Conservation (phyloP, 169 alveolate genomes). For the Babesia ovata region DNA sequence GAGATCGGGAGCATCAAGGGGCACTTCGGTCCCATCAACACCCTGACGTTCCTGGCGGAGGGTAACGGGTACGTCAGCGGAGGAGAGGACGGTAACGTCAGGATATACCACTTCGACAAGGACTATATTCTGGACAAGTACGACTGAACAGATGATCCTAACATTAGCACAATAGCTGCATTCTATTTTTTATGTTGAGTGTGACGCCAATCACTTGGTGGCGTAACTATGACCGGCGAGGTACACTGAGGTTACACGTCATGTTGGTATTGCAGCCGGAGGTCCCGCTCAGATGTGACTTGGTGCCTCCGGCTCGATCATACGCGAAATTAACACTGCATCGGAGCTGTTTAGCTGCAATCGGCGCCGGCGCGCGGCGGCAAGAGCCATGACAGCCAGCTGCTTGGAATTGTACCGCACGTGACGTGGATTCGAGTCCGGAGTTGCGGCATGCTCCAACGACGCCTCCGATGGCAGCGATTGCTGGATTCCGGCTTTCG, state of each 20-base stretch:
- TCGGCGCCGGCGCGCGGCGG: background rate
- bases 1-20: conserved; percentile 93
- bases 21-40: conserved; percentile 94
- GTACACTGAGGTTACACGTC: too few species aligned
- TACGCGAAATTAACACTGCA: background rate
- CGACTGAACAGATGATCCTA: conserved; percentile 25
- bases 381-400: conserved; percentile 14
- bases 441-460: background rate
- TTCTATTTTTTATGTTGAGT: too few species aligned
- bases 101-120: conserved; percentile 90
- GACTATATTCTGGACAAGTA: conserved; percentile 86
- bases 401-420: background rate
- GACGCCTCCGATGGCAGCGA: background rate
- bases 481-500: background rate
- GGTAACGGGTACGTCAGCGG: conserved; percentile 93
- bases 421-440: background rate
- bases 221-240: too few species aligned
- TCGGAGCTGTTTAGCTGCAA: conserved; percentile 4
- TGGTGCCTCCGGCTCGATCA: background rate
- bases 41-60: conserved; percentile 89
- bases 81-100: conserved; percentile 94
- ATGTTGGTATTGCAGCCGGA: too few species aligned
- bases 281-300: background rate
- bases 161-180: background rate
- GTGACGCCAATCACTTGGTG: too few species aligned